These are phyloP conservation scores for Calonectria ilicicola DNA, from an alignment of 2,329 filamentous ascomycete genomes.

Conservation along the genomic window DNA sequence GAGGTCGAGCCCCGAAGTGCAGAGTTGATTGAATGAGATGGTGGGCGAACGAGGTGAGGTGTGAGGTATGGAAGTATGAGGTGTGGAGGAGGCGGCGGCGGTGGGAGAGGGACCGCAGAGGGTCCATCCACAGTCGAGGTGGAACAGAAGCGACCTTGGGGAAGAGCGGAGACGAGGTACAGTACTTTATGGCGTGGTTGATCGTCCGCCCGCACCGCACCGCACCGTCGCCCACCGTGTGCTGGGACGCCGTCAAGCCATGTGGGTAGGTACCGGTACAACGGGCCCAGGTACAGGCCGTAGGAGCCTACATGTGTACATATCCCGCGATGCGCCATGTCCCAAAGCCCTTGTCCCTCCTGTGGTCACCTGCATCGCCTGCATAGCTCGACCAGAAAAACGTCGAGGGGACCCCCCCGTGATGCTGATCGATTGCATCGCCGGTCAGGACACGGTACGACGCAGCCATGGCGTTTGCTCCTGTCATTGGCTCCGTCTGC, in stretches of 20 bases:
- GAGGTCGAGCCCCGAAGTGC: slow-evolving; percentile 1
- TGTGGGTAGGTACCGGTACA: slow-evolving; percentile 37
- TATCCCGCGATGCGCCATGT: slow-evolving; percentile 11
- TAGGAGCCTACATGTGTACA: slow-evolving; percentile 22
- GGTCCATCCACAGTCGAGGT: slow-evolving; percentile 12
- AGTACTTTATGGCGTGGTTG: slow-evolving; percentile 5
- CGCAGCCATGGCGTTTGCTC: background rate
- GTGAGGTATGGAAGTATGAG: slow-evolving; percentile 11
- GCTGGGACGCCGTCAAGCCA: slow-evolving; percentile 12
- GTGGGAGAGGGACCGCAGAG: slow-evolving; percentile 14
- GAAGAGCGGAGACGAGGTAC: slow-evolving; percentile 8
- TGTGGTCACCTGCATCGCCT: slow-evolving; percentile 41
- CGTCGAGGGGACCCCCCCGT: slow-evolving; percentile 6
- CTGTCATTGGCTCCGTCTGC: slow-evolving; percentile 6
- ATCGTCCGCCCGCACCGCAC: background rate
- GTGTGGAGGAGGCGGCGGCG: slow-evolving; percentile 19
- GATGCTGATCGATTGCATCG: slow-evolving; percentile 22
- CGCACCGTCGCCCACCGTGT: slow-evolving; percentile 10
- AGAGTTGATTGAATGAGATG: slow-evolving; percentile 3
- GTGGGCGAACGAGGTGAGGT: slow-evolving; percentile 6
- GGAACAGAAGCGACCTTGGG: background rate
- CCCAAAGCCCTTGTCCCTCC: slow-evolving; percentile 31
- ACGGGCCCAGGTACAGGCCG: background rate
- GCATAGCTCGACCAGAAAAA: slow-evolving; percentile 2
- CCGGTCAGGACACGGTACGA: slow-evolving; percentile 18